phyloP scores from a whole-genome alignment of 2,329 filamentous ascomycete species.

The Pseudogymnoascus sp. region DNA sequence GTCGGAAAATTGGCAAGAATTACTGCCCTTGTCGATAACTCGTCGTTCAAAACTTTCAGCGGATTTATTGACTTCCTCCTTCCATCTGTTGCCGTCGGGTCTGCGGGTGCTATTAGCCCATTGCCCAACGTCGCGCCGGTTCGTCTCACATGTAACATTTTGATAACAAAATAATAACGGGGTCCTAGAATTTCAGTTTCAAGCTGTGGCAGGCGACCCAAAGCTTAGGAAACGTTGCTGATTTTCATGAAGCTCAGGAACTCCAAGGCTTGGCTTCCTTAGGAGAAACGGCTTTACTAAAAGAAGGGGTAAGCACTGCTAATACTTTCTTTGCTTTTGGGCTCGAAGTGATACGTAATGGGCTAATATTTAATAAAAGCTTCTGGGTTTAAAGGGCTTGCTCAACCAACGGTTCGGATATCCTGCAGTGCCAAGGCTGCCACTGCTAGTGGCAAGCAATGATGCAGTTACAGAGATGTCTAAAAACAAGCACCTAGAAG shows the following conservation, averaged over 20 bases:
- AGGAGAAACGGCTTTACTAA: constrained; percentile 19
- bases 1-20: constrained; percentile 21
- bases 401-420: constrained; percentile 20
- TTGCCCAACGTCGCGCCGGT: constrained; percentile 16
- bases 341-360: neutral
- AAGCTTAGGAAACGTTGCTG: neutral
- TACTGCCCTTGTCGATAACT: constrained; percentile 14
- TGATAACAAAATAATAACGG: neutral
- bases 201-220: constrained; percentile 15
- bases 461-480: constrained; percentile 12
- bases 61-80: constrained; percentile 26
- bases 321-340: neutral
- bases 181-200: constrained; percentile 14
- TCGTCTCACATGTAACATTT: neutral
- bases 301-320: constrained; percentile 15
- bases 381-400: constrained; percentile 22
- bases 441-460: constrained; percentile 18
- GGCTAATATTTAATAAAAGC: constrained; percentile 11
- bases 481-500: neutral
- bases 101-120: constrained; percentile 14
- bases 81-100: constrained; percentile 21
- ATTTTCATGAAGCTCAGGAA: constrained; percentile 15
- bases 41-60: constrained; percentile 17
- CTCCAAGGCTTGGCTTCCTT: constrained; percentile 19
- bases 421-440: constrained; percentile 15